Conservation (phyloP, 2,329 filamentous ascomycete species). For the Sarocladium kiliense region DNA sequence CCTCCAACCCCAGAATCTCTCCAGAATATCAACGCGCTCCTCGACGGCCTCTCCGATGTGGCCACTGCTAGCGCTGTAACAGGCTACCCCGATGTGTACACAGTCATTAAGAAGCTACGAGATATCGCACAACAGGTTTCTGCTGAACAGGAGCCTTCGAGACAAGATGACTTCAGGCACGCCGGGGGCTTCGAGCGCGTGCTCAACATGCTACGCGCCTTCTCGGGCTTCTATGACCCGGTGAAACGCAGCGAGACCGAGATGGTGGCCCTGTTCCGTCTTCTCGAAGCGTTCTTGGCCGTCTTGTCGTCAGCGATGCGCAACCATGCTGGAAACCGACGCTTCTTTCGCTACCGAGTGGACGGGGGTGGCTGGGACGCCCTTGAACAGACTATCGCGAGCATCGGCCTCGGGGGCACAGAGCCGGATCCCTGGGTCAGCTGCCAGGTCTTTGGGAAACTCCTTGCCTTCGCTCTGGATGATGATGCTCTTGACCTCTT, state of each 20-base stretch:
- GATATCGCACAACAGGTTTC: slow-evolving; percentile 61
- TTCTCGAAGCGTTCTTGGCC: slow-evolving; percentile 67
- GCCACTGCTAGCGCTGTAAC: slow-evolving; percentile 22
- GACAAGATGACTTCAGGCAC: slow-evolving; percentile 78
- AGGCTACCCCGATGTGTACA: slow-evolving; percentile 44
- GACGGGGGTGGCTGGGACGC: slow-evolving; percentile 74
- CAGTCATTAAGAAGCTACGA: slow-evolving; percentile 52
- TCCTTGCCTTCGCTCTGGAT: slow-evolving; percentile 75
- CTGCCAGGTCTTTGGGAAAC: slow-evolving; percentile 73
- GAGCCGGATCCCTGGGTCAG: slow-evolving; percentile 64
- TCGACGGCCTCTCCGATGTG: slow-evolving; percentile 39
- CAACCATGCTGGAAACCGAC: slow-evolving; percentile 77
- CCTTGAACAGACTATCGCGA: slow-evolving; percentile 66
- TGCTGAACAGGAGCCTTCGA: slow-evolving; percentile 32
- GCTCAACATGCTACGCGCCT: slow-evolving; percentile 61
- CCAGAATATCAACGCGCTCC: slow-evolving; percentile 51
- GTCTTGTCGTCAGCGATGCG: slow-evolving; percentile 71
- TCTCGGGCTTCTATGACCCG: slow-evolving; percentile 74
- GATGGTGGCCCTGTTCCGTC: slow-evolving; percentile 59
- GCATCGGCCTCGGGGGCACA: slow-evolving; percentile 58
- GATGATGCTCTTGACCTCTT: slow-evolving; percentile 69
- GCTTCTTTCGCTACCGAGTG: slow-evolving; percentile 76
- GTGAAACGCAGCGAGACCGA: slow-evolving; percentile 55
- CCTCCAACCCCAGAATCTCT: slow-evolving; percentile 55
- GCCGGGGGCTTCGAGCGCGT: slow-evolving; percentile 73